Percentiles rank a stretch among this genome's conserved stretches.
phyloP scores from a whole-genome alignment of 1,284 basidiomycete genomes.

The Cutaneotrichosporon sp. region DNA sequence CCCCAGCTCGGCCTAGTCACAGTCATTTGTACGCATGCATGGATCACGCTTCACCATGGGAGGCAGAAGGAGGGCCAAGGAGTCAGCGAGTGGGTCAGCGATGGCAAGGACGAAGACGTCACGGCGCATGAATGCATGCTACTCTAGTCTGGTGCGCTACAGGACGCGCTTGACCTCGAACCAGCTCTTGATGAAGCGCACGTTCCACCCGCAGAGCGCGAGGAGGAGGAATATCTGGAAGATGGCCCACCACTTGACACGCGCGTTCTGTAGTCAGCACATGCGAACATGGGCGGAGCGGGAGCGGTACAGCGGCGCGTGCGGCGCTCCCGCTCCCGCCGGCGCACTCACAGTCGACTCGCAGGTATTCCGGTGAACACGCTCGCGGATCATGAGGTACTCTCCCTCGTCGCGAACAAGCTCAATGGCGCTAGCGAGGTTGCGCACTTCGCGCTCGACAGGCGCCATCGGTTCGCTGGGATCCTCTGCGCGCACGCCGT shows the following conservation, averaged over 20 bases:
- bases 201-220: slow-evolving; percentile 88
- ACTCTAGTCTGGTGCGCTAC: slow-evolving; percentile 41
- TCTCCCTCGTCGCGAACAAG: slow-evolving; percentile 98
- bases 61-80: background rate
- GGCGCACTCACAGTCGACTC: slow-evolving; percentile 34
- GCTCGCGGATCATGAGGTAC: slow-evolving; percentile 92
- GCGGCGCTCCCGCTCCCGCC: background rate
- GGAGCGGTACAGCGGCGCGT: too few relatives aligned
- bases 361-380: slow-evolving; percentile 75
- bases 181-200: slow-evolving; percentile 91
- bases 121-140: slow-evolving; percentile 5
- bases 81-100: too few relatives aligned
- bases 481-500: slow-evolving; percentile 74
- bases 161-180: slow-evolving; percentile 93
- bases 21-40: background rate
- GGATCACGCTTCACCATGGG: background rate
- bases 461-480: slow-evolving; percentile 64
- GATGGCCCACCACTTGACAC: slow-evolving; percentile 99
- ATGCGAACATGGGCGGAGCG: too few relatives aligned
- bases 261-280: slow-evolving; percentile 59
- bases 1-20: background rate
- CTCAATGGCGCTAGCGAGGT: slow-evolving; percentile 75
- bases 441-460: slow-evolving; percentile 90
- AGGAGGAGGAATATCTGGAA: slow-evolving; percentile 82
- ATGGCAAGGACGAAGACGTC: too few relatives aligned